Percentiles rank a stretch among this genome's conserved stretches.
Conservation (phyloP, 2,329 filamentous ascomycete genomes). For the Arthrobotrys pseudoclavata region DNA sequence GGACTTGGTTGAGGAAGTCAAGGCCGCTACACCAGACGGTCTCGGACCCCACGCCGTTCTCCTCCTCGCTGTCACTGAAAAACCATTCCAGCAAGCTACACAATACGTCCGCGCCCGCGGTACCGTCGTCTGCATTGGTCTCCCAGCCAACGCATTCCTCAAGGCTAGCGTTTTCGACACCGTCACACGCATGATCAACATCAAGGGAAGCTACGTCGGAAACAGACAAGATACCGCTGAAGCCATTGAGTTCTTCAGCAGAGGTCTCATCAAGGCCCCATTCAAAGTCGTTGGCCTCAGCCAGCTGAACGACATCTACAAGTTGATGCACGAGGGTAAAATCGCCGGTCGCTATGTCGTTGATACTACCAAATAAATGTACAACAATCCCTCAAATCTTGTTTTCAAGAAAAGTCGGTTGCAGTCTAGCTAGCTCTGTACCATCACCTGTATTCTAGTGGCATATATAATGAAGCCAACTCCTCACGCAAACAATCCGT, state of each 20-base stretch:
- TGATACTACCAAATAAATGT: constrained; percentile 75
- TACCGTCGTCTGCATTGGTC: constrained; percentile 86
- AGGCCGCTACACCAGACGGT: constrained; percentile 82
- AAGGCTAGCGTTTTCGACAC: constrained; percentile 89
- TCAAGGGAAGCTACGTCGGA: constrained; percentile 93
- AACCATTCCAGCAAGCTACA: constrained; percentile 94
- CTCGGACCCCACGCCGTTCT: constrained; percentile 89
- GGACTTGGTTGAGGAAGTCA: constrained; percentile 86
- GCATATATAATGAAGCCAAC: constrained; percentile 16
- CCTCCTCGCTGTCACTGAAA: constrained; percentile 86
- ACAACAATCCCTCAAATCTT: background rate
- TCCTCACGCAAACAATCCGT: background rate
- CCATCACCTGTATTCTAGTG: constrained; percentile 19
- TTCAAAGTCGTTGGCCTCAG: constrained; percentile 87
- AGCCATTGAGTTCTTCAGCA: constrained; percentile 88
- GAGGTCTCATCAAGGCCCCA: constrained; percentile 86
- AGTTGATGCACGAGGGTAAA: constrained; percentile 73
- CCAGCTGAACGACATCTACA: constrained; percentile 76
- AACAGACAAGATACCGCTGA: constrained; percentile 90
- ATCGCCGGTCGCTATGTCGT: constrained; percentile 85
- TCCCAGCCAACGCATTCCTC: constrained; percentile 84
- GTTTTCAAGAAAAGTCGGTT: background rate
- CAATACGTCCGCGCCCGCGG: constrained; percentile 87
- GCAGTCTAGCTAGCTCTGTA: constrained; percentile 2
- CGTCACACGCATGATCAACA: constrained; percentile 89